These are phyloP conservation scores for Kwoniella sp. DNA, from an alignment of 768 basidiomycete species.

Conservation along the genomic window DNA sequence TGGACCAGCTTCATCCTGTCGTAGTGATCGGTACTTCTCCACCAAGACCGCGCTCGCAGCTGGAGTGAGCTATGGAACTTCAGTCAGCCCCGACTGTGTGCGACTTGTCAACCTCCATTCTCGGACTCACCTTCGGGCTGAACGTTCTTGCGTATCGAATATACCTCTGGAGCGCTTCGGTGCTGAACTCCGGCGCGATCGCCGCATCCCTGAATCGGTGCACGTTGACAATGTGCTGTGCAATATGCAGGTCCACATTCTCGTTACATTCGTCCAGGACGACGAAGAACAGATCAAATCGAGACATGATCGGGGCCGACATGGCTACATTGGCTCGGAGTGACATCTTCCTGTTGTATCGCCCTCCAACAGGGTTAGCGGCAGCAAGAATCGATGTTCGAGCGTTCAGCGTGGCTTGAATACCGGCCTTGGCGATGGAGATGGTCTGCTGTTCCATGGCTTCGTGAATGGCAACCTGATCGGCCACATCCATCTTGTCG, in stretches of 20 bases:
- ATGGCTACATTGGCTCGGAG: slow-evolving; percentile 90
- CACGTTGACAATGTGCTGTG: slow-evolving; percentile 94
- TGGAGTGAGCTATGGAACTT: slow-evolving; percentile 66
- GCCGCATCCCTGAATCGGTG: slow-evolving; percentile 93
- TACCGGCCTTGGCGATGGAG: slow-evolving; percentile 97
- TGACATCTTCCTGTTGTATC: slow-evolving; percentile 91
- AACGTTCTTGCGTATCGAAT: slow-evolving; percentile 97
- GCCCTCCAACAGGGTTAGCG: slow-evolving; percentile 93
- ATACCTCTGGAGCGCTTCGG: slow-evolving; percentile 91
- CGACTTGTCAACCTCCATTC: no score
- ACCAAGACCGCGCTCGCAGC: slow-evolving; percentile 90
- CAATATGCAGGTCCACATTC: slow-evolving; percentile 84
- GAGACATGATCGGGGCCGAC: slow-evolving; percentile 98
- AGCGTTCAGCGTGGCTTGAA: slow-evolving; percentile 96
- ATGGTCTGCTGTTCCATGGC: slow-evolving; percentile 99
- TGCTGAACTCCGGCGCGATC: slow-evolving; percentile 93
- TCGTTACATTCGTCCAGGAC: slow-evolving; percentile 96
- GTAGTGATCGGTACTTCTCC: slow-evolving; percentile 84
- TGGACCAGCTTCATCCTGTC: slow-evolving; percentile 88
- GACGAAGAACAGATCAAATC: slow-evolving; percentile 97
- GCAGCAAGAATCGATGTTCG: slow-evolving; percentile 96
- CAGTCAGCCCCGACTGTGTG: slow-evolving; percentile 1
- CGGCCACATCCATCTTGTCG: slow-evolving; percentile 99
- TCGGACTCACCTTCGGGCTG: slow-evolving; percentile 82
- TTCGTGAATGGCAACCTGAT: slow-evolving; percentile 99